These are phyloP conservation scores for Leccinum subgranulosum DNA, from an alignment of 768 basidiomycete genomes.

Conservation along the genomic window DNA sequence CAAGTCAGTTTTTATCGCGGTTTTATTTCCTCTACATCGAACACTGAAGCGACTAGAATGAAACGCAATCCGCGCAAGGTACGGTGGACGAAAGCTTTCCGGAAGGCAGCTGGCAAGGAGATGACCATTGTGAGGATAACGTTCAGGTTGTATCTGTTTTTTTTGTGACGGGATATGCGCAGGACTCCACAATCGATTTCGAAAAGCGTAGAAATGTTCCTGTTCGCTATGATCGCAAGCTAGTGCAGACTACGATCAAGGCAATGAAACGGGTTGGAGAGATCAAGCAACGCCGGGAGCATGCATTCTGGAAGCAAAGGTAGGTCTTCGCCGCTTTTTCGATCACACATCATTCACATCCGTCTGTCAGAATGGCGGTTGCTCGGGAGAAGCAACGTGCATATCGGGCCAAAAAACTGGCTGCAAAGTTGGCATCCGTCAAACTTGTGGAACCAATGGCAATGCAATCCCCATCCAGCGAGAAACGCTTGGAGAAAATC, in stretches of 20 bases:
- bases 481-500: constrained; percentile 73
- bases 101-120: constrained; percentile 98
- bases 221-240: constrained; percentile 92
- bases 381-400: constrained; percentile 75
- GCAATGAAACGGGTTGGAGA: constrained; percentile 95
- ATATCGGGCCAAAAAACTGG: constrained; percentile 63
- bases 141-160: background rate
- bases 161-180: background rate
- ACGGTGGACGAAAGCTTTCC: constrained; percentile 98
- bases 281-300: constrained; percentile 86
- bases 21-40: background rate
- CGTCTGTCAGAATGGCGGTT: constrained; percentile 67
- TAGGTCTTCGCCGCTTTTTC: constrained; percentile 24
- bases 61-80: constrained; percentile 99
- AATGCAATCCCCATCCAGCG: constrained; percentile 39
- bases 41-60: constrained; percentile 58
- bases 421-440: constrained; percentile 51
- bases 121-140: constrained; percentile 84
- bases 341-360: background rate
- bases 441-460: constrained; percentile 65
- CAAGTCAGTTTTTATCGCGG: constrained; percentile 59
- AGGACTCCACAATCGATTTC: constrained; percentile 99
- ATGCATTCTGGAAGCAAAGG: constrained; percentile 96
- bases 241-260: constrained; percentile 89
- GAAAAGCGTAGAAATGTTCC: constrained; percentile 98